A percentile compares a stretch with the other conserved stretches of the same genome.
These are phyloP conservation scores for Xylaria longipes DNA, from an alignment of 495 filamentous ascomycete species.

Conservation along the genomic window DNA sequence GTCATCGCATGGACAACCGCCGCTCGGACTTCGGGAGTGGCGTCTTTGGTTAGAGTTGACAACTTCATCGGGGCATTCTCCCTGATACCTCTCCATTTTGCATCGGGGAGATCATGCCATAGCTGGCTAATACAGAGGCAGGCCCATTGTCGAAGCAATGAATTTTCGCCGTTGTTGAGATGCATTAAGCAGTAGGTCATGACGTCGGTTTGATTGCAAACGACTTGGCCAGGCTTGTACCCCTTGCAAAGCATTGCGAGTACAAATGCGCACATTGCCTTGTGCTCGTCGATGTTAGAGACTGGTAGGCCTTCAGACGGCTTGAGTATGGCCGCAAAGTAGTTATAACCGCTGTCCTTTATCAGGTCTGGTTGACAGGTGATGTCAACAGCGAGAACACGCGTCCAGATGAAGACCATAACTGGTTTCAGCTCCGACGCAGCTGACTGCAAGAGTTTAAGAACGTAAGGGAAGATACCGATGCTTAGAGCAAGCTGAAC, in stretches of 20 bases:
- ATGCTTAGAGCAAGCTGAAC: slow-evolving; percentile 96
- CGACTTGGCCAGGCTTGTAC: slow-evolving; percentile 86
- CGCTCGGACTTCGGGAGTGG: slow-evolving; percentile 91
- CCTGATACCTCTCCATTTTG: slow-evolving; percentile 91
- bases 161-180: slow-evolving; percentile 83
- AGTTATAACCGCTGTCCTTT: slow-evolving; percentile 95
- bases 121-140: slow-evolving; percentile 95
- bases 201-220: slow-evolving; percentile 83
- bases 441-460: slow-evolving; percentile 94
- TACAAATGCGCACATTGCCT: slow-evolving; percentile 99
- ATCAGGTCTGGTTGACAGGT: slow-evolving; percentile 90
- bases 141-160: slow-evolving; percentile 92
- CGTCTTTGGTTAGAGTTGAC: slow-evolving; percentile 81
- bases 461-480: slow-evolving; percentile 97
- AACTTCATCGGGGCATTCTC: slow-evolving; percentile 80
- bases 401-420: slow-evolving; percentile 99
- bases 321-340: slow-evolving; percentile 91
- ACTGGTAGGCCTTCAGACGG: slow-evolving; percentile 82
- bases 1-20: slow-evolving; percentile 93
- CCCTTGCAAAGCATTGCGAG: slow-evolving; percentile 95
- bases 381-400: slow-evolving; percentile 93
- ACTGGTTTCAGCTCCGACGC: slow-evolving; percentile 94
- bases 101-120: slow-evolving; percentile 88
- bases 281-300: slow-evolving; percentile 86
- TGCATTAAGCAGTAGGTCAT: slow-evolving; percentile 84